Base-by-base conservation (phyloP, 805 yeast species). In the Pichia scutulata region DNA sequence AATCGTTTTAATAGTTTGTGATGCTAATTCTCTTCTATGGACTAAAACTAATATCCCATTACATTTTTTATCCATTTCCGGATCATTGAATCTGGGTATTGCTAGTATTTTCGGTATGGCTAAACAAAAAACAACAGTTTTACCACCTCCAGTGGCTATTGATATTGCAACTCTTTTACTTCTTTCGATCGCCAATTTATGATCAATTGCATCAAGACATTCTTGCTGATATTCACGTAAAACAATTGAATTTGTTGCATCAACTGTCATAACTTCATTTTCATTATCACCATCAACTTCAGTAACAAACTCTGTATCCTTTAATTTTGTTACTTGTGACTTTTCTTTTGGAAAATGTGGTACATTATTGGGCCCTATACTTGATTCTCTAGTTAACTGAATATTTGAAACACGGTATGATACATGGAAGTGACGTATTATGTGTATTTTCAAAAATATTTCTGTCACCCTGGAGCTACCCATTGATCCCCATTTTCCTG, bases 81-180 rank as follows among this genome's bases (percentile, higher is more conserved):
- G 37, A 33, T 33, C 73, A 25, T 62, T 51, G 3, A 65, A 58
- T 9, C 43, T 36, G 5, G 58, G 51, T 33, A 67, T 55, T 7
- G 43, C 41, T 0, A 65, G 60, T 6, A 69, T 36, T 28, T 68
- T 60, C 0, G 78, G 74, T 3, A 85, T 76, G 41, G 84, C 56
- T 55, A 76, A 76, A 0, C 86, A 65, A 61, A 88, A 85, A 1
- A 87, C 81, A 13, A 89, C 88, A 0, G 97, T 90, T 59, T 90
- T 90, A 6, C 98, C 98, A 13, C 96, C 93, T 0, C 98, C 98
- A 0, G 98, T 92, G 14, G 97, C 96, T 39, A 90, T 65, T 26
- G 89, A 84, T 2, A 89, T 89, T 0, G 92, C 97, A 0, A 89
- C 77, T 44, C 93, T 70, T 19, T 73, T 65, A 2, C 65, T 57